Evolutionary conservation across 148 eudicot species (phyloP), one percentile per base, ranked within the genome.

Genomic region (Rheum nobile): DNA sequence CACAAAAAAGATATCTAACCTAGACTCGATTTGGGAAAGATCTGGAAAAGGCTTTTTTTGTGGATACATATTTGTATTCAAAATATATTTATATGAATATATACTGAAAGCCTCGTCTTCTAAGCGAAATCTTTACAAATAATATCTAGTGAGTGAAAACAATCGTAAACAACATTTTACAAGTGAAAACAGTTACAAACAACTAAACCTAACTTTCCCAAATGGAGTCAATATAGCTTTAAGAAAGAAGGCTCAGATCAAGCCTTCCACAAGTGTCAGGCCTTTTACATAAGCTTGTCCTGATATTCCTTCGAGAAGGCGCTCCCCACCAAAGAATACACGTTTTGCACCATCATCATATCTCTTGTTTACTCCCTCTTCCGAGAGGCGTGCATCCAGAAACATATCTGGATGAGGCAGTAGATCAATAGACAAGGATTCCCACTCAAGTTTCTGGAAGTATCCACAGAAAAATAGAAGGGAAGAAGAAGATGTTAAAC

Each of bases 401-500:
- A 94, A 91, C 98, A 94, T 94, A 86, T 94, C 98, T 59, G 98
- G 98, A 80, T 94, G 98, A 77, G 98, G 98, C 57, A 91, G 89
- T 77, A 91, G 93, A 79, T 94, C 98, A 73, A 91, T 82, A 9
- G 98, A 94, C 76, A 94, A 80, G 69, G 85, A 83, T 72, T 89
- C 91, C 98, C 98, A 94, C 77, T 94, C 91, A 81, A 94, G 97
- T 88, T 91, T 94, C 98, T 94, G 85, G 3, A 71, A 43, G 29
- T 39, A 29, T 35, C 57, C 57, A n/a, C 57, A 50, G 24, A 50
- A n/a, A 6, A 50, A 50, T 50, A n/a, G n/a, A n/a, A n/a, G 6
- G 8, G n/a, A 13, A 42, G 14, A 71, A 39, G 21, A 22, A 71
- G 31, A 17, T 46, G 44, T 59, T 9, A 38, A 68, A 8, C 26